Evolutionary conservation across 2,329 filamentous ascomycete species (phyloP), one percentile per base, ranked within the genome.

Genomic region (Clonostachys rosea): DNA sequence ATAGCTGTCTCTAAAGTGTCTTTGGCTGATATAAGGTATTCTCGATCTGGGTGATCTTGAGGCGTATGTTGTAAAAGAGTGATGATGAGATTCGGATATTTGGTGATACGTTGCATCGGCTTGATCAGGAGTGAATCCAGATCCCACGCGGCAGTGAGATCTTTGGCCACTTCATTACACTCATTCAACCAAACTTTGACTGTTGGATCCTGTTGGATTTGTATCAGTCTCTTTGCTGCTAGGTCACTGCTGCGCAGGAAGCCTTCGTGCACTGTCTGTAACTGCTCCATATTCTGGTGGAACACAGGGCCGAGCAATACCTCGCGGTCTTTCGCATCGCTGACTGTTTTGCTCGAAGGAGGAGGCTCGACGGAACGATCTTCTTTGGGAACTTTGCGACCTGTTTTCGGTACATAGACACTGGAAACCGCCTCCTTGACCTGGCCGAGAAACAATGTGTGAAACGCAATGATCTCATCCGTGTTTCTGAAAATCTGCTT

Each of bases 81-180:
- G 34, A 84, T 82, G 41, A 99, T 81, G 39, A 99, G 74, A 42
- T 96, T 84, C 5, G 91, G 91, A 60, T 97, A 99, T 60, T 96
- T 96, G 34, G 92, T 85, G 52, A 97, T 86, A 43, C 94, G 83
- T 67, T 99, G 94, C 64, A 95, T 91, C 2, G 94, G 94, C 66
- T 99, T 99, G 61, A 99, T 92, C 17, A 99, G 79, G n/a, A 99
- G 75, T 1, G 94, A 95, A 64, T 96, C 91, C 50, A 99, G 68
- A 64, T 95, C 89, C 94, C 94, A 99, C 1, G 94, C 92, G 24
- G 85, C 83, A 0, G 94, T 99, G 52, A 99, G 78, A 62, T 96
- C 94, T 56, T 90, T 88, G 12, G 92, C 91, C 59, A 92, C 91
- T 56, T 90, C 84, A 59, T 94, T 91, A 67, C 94, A 99, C 65